Percentiles rank a stretch among this genome's conserved stretches.
Conservation (phyloP, 192 early-diverging fungal species). For the Umbelopsis isabellina region DNA sequence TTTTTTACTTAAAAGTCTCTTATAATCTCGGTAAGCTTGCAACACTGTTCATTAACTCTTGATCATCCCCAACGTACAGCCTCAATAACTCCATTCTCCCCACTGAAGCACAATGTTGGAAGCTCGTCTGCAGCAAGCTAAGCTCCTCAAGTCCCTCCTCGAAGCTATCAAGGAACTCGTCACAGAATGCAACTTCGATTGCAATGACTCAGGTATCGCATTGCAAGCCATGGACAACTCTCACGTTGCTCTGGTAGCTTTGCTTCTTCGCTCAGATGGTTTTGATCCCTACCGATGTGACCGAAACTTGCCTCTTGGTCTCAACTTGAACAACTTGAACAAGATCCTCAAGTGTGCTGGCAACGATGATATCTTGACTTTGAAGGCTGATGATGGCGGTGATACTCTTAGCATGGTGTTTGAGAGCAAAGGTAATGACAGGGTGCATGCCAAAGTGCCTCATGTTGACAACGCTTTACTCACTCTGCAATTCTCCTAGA, state of each 20-base stretch:
- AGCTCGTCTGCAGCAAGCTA: slow-evolving; percentile 86
- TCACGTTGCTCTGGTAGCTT: slow-evolving; percentile 92
- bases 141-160: slow-evolving; percentile 91
- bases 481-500: slow-evolving; percentile 33
- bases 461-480: not conserved
- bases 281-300: slow-evolving; percentile 92
- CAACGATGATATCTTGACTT: slow-evolving; percentile 89
- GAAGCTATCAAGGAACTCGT: slow-evolving; percentile 99
- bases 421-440: slow-evolving; percentile 61
- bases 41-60: not conserved
- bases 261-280: slow-evolving; percentile 79
- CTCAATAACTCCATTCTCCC: not conserved
- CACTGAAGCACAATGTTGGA: slow-evolving; percentile 72
- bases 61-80: too few relatives aligned
- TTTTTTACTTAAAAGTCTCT: not conserved
- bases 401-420: slow-evolving; percentile 81
- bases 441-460: not conserved
- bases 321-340: slow-evolving; percentile 82
- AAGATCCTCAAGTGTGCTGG: slow-evolving; percentile 95
- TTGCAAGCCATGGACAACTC: slow-evolving; percentile 99
- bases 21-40: not conserved
- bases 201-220: slow-evolving; percentile 90
- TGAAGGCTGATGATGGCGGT: slow-evolving; percentile 87
- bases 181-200: slow-evolving; percentile 97
- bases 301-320: slow-evolving; percentile 85